These are phyloP conservation scores for Entomortierella chlamydospora DNA, from an alignment of 192 early-diverging fungal genomes.

Conservation along the genomic window DNA sequence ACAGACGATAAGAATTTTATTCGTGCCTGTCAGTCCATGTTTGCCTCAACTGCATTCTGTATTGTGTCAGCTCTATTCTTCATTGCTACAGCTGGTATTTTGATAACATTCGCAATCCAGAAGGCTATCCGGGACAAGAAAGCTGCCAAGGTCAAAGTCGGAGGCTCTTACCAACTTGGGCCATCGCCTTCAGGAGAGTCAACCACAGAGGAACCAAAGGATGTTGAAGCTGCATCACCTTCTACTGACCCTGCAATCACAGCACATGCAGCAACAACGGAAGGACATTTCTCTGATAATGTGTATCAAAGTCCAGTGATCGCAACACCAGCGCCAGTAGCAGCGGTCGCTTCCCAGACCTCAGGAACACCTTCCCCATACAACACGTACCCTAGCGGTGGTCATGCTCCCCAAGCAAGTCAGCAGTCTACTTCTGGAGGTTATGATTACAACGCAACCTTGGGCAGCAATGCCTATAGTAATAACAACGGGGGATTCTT, in stretches of 20 bases:
- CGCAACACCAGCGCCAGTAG: constrained; percentile 11
- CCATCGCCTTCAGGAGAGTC: constrained; percentile 41
- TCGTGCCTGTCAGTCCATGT: constrained; percentile 47
- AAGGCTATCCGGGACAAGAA: constrained; percentile 35
- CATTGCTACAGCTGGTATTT: constrained; percentile 31
- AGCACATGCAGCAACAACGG: not conserved
- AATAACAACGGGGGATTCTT: not conserved
- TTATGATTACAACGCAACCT: constrained; percentile 13
- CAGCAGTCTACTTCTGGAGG: constrained; percentile 16
- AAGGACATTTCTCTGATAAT: constrained; percentile 20
- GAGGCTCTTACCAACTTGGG: constrained; percentile 28
- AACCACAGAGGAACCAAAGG: constrained; percentile 27
- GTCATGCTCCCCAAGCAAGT: constrained; percentile 29
- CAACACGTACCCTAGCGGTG: constrained; percentile 17
- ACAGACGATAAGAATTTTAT: constrained; percentile 48
- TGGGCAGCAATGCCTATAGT: not conserved
- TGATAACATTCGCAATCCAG: constrained; percentile 38
- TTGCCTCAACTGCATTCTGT: constrained; percentile 52
- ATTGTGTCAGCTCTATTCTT: constrained; percentile 37
- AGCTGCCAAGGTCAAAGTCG: constrained; percentile 41
- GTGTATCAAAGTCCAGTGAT: constrained; percentile 28
- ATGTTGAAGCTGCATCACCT: constrained; percentile 25
- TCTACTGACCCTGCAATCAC: constrained; percentile 3
- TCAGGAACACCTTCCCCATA: constrained; percentile 1
- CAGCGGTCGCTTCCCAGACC: not conserved